Percentiles rank a stretch among this genome's conserved stretches.
Conservation (phyloP, 306 rosid genomes). For the Herpetospermum pedunculosum region DNA sequence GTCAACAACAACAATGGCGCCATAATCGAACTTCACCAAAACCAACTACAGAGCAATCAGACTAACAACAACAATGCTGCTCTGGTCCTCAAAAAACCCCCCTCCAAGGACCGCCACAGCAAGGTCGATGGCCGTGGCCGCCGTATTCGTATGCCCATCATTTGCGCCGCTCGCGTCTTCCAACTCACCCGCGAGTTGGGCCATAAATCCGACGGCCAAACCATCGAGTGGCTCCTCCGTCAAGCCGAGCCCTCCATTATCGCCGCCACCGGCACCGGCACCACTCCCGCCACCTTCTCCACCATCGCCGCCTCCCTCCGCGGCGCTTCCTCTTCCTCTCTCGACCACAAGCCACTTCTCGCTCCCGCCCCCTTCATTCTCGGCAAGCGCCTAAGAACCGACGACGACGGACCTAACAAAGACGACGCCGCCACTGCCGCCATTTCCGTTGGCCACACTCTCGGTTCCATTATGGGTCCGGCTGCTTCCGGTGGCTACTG, state of each 20-base stretch:
- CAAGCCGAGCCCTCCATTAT: slow-evolving; percentile 96
- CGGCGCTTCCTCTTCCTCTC: slow-evolving; percentile 10
- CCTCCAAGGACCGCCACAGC: slow-evolving; percentile 88
- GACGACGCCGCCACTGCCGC: too few species aligned
- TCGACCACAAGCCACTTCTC: slow-evolving; percentile 49
- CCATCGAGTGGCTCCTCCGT: slow-evolving; percentile 98
- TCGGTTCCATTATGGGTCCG: slow-evolving; percentile 43
- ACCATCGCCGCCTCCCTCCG: slow-evolving; percentile 58
- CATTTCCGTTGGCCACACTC: slow-evolving; percentile 21
- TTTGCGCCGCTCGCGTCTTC: slow-evolving; percentile 93
- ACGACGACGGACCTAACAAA: slow-evolving; percentile 35
- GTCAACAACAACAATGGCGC: slow-evolving; percentile 14
- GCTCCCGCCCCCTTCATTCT: slow-evolving; percentile 76
- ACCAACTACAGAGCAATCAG: slow-evolving; percentile 4
- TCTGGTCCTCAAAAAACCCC: slow-evolving; percentile 55
- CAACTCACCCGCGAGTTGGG: slow-evolving; percentile 96
- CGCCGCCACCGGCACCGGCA: slow-evolving; percentile 94
- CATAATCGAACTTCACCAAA: slow-evolving; percentile 21
- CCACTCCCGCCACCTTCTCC: slow-evolving; percentile 86
- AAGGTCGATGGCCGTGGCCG: slow-evolving; percentile 93
- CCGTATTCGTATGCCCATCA: slow-evolving; percentile 95
- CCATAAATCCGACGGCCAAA: slow-evolving; percentile 95
- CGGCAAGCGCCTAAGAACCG: slow-evolving; percentile 77
- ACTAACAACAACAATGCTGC: slow-evolving; percentile 23
- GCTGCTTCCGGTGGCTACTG: slow-evolving; percentile 44